A percentile compares a stretch with the other conserved stretches of the same genome.
Evolutionary conservation across 441 rosid genomes (phyloP).

Genomic region (Pelargonium hybrid): DNA sequence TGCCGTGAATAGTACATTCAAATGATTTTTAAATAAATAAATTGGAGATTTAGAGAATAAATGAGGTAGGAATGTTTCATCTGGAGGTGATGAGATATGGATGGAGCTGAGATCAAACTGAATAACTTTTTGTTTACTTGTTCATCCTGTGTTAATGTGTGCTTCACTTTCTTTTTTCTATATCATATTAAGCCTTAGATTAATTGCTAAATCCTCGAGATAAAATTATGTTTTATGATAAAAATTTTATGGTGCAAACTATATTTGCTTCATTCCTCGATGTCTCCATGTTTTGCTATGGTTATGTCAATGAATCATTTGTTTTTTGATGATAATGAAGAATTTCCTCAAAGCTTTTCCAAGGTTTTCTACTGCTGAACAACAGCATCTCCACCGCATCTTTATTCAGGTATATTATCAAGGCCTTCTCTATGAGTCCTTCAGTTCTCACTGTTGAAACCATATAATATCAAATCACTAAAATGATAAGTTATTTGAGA

Average conservation of each 20-base stretch:
- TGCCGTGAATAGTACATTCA: not conserved
- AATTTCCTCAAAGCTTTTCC: slow-evolving; percentile 39
- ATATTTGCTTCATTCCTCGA: no score
- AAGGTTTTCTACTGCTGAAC: slow-evolving; percentile 28
- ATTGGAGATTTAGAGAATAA: not conserved
- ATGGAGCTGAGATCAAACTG: not conserved
- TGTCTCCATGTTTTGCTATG: not conserved
- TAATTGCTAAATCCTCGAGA: not conserved
- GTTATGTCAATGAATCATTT: not conserved
- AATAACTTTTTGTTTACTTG: not conserved
- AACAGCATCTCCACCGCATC: slow-evolving; percentile 32
- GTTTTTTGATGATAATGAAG: slow-evolving; percentile 16
- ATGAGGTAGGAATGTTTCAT: not conserved
- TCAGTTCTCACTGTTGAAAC: no score
- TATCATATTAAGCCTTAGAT: not conserved
- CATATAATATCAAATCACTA: not conserved
- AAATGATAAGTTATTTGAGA: not conserved
- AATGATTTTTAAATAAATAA: not conserved
- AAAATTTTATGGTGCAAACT: not conserved
- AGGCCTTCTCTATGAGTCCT: not conserved
- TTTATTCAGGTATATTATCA: slow-evolving; percentile 33
- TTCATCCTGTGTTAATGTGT: not conserved
- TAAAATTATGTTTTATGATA: not conserved
- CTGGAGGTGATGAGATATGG: not conserved
- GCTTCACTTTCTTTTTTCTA: not conserved